Evolutionary conservation across 140 eudicot genomes (phyloP).

Genomic region (Senecio squalidus): DNA sequence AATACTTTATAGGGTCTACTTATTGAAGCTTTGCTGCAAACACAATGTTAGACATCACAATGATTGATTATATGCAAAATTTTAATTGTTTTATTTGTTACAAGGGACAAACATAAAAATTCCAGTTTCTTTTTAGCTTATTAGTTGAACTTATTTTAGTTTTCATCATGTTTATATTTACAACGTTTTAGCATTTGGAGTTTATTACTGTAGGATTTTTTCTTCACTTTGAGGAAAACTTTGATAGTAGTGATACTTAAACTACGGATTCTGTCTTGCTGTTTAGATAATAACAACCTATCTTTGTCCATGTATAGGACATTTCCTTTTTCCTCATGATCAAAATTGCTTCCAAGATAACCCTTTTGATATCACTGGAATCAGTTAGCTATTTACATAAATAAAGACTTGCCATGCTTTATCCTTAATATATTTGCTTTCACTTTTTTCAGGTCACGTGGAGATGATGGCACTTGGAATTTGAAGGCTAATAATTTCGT

Average conservation of each 20-base stretch:
- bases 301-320: not conserved
- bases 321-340: not conserved
- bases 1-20: no score
- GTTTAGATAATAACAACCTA: not conserved
- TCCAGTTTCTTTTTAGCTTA: no score
- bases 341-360: not conserved
- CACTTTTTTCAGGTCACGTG: conserved; percentile 47
- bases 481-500: conserved; percentile 18
- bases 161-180: no score
- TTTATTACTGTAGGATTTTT: not conserved
- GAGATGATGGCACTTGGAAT: conserved; percentile 32
- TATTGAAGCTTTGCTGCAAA: no score
- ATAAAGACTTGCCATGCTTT: conserved; percentile 11
- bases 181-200: no score
- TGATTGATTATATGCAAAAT: no score
- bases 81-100: not conserved
- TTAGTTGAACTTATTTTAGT: no score
- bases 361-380: not conserved
- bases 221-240: not conserved
- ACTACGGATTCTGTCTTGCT: not conserved
- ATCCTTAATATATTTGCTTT: not conserved
- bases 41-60: no score
- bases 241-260: not conserved
- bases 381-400: not conserved
- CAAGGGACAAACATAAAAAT: no score